A percentile compares a stretch with the other conserved stretches of the same genome.
These are phyloP conservation scores for Geoglossum glabrum DNA, from an alignment of 495 filamentous ascomycete genomes.

Conservation along the genomic window DNA sequence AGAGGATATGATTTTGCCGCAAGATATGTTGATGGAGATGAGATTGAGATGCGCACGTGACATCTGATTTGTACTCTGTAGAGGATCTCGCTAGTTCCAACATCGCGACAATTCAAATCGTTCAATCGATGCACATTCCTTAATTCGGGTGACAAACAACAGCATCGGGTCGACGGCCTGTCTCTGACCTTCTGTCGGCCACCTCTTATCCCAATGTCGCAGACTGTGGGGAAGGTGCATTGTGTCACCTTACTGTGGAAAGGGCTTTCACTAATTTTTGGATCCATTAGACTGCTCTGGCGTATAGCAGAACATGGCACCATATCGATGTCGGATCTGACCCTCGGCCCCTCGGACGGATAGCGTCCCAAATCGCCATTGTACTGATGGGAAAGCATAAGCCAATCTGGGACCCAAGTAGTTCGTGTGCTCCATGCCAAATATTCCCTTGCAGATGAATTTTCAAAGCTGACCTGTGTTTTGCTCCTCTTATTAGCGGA, in stretches of 20 bases:
- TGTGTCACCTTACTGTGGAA: slow-evolving; percentile 2
- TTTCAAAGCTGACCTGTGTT: not conserved
- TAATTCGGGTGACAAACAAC: not conserved
- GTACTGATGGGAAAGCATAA: slow-evolving; percentile 98
- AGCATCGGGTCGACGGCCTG: not conserved
- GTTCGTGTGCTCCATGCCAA: slow-evolving; percentile 7
- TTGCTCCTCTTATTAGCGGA: slow-evolving; percentile 39
- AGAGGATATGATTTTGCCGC: too few species aligned
- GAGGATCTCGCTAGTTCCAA: too few species aligned
- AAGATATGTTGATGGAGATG: too few species aligned
- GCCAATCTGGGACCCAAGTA: slow-evolving; percentile 76
- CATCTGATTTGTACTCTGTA: too few species aligned
- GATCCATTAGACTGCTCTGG: slow-evolving; percentile 59
- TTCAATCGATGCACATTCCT: not conserved
- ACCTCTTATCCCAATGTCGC: slow-evolving; percentile 31
- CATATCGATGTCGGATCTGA: slow-evolving; percentile 50
- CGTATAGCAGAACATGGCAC: slow-evolving; percentile 93
- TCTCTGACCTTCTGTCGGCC: not conserved
- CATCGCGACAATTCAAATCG: too few species aligned
- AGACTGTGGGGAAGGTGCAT: slow-evolving; percentile 44
- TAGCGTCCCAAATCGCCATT: slow-evolving; percentile 78
- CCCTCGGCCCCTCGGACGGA: slow-evolving; percentile 51
- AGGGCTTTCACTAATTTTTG: slow-evolving; percentile 2
- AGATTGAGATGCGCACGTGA: too few species aligned
- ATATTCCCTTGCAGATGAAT: not conserved